These are phyloP conservation scores for Garcia nutans DNA, from an alignment of 345 rosid genomes.

Conservation along the genomic window DNA sequence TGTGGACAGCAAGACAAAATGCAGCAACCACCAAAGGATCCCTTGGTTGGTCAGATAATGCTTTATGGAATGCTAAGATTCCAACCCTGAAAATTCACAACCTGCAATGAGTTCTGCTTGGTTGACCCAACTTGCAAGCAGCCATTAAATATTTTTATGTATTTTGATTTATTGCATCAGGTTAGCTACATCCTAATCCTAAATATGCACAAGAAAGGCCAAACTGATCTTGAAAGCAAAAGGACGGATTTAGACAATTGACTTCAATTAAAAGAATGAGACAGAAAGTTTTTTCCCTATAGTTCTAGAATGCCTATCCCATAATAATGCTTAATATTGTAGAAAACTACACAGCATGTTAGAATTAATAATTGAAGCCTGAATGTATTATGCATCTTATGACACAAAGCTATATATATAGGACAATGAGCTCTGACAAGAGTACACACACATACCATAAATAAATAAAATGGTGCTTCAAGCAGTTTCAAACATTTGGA, in stretches of 20 bases:
- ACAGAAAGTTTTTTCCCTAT: too few relatives aligned
- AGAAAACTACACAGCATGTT: neutral
- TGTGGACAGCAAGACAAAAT: constrained; percentile 72
- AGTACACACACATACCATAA: too few relatives aligned
- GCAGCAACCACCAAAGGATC: constrained; percentile 76
- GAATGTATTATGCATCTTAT: neutral
- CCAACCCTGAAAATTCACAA: constrained; percentile 57
- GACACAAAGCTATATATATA: neutral
- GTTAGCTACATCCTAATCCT: neutral
- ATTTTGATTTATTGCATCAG: neutral
- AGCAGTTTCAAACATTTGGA: too few relatives aligned
- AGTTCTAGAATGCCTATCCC: neutral
- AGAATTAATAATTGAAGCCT: neutral
- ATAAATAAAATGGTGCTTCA: too few relatives aligned
- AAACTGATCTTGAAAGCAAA: neutral
- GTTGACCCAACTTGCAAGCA: neutral
- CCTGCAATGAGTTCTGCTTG: neutral
- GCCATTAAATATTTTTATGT: neutral
- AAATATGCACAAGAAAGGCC: neutral
- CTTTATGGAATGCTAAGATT: constrained; percentile 79
- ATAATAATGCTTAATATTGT: neutral
- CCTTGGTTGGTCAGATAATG: constrained; percentile 63
- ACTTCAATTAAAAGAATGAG: neutral
- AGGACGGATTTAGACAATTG: neutral
- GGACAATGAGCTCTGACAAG: neutral